A percentile compares a stretch with the other conserved stretches of the same genome.
Conservation (phyloP, 352 stramenopile species). For the Bremia lactucae region DNA sequence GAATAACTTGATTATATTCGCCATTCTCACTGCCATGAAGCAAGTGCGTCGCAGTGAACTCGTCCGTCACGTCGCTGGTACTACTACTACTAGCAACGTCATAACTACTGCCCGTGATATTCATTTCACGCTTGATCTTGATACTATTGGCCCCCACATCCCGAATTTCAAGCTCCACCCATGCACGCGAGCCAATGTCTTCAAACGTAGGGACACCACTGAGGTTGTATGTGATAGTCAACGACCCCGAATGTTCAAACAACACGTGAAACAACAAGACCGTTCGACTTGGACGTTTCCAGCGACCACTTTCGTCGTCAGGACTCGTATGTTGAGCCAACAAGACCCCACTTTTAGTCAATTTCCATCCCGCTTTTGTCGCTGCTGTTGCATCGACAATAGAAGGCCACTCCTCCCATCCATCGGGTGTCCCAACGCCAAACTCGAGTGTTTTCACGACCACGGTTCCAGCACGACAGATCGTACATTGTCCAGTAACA, state of each 20-base stretch:
- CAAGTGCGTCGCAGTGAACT: no score
- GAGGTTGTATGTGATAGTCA: slow-evolving; percentile 62
- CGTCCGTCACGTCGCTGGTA: not conserved
- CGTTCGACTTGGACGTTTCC: slow-evolving; percentile 26
- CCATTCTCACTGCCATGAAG: slow-evolving; percentile 57
- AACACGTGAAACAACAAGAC: slow-evolving; percentile 43
- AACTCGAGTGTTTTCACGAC: slow-evolving; percentile 45
- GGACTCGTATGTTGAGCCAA: slow-evolving; percentile 26
- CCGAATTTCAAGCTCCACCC: slow-evolving; percentile 54
- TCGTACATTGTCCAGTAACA: slow-evolving; percentile 18
- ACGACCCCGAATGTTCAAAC: slow-evolving; percentile 35
- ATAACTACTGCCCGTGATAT: slow-evolving; percentile 9
- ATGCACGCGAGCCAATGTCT: slow-evolving; percentile 43
- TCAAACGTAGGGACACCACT: slow-evolving; percentile 55
- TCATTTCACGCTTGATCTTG: slow-evolving; percentile 5
- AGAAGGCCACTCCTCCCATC: slow-evolving; percentile 44
- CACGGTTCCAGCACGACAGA: slow-evolving; percentile 39
- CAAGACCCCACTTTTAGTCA: slow-evolving; percentile 46
- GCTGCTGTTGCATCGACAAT: slow-evolving; percentile 37
- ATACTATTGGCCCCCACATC: slow-evolving; percentile 9
- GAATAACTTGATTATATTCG: slow-evolving; percentile 44
- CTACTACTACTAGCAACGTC: slow-evolving; percentile 6
- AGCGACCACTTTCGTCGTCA: slow-evolving; percentile 15
- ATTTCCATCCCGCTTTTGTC: slow-evolving; percentile 42
- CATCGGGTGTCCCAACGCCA: slow-evolving; percentile 37